Conservation (phyloP, 1,284 basidiomycete genomes). For the Heimioporus retisporus region DNA sequence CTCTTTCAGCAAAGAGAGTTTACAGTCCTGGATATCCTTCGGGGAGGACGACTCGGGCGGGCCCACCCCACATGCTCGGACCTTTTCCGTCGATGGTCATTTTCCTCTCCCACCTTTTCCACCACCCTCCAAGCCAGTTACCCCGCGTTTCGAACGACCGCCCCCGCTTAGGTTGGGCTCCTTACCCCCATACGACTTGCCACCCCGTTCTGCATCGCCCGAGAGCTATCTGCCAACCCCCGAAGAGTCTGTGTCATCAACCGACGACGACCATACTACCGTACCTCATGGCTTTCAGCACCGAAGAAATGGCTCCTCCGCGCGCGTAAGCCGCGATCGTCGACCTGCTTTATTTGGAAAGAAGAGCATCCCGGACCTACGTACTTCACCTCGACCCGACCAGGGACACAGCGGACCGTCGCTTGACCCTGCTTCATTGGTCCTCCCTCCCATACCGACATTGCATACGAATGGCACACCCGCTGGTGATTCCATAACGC, state of each 20-base stretch:
- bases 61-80: slow-evolving; percentile 65
- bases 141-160: slow-evolving; percentile 51
- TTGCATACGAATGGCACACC: slow-evolving; percentile 29
- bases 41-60: slow-evolving; percentile 48
- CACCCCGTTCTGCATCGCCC: slow-evolving; percentile 64
- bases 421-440: slow-evolving; percentile 25
- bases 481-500: slow-evolving; percentile 54
- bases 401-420: slow-evolving; percentile 34
- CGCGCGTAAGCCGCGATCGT: slow-evolving; percentile 49
- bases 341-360: slow-evolving; percentile 64
- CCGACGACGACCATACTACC: slow-evolving; percentile 45
- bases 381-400: slow-evolving; percentile 60
- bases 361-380: slow-evolving; percentile 91
- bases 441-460: slow-evolving; percentile 18
- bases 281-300: slow-evolving; percentile 51
- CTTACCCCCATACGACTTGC: slow-evolving; percentile 51
- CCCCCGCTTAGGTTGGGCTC: slow-evolving; percentile 64
- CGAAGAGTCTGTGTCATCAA: slow-evolving; percentile 60
- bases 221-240: slow-evolving; percentile 70
- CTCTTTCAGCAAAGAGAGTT: slow-evolving; percentile 49
- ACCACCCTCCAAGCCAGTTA: slow-evolving; percentile 45
- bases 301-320: slow-evolving; percentile 69
- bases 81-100: slow-evolving; percentile 69
- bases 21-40: slow-evolving; percentile 55
- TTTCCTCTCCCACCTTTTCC: slow-evolving; percentile 54